These are phyloP conservation scores for Yamadazyma nakazawae DNA, from an alignment of 805 yeast genomes.

Conservation along the genomic window DNA sequence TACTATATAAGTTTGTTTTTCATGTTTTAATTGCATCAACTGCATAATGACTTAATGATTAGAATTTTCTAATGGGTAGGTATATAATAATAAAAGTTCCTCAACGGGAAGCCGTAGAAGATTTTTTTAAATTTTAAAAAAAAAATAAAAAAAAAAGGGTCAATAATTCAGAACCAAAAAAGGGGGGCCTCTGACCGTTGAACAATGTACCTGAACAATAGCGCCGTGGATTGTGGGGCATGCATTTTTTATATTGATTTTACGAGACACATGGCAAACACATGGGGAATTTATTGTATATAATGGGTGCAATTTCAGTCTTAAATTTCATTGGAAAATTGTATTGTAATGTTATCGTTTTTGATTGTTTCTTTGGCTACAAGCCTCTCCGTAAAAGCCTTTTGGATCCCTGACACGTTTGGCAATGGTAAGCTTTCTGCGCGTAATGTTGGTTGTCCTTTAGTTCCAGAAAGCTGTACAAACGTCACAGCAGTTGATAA, in stretches of 20 bases:
- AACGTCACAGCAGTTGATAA: constrained; percentile 44
- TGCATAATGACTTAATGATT: constrained; percentile 37
- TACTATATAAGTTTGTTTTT: constrained; percentile 16
- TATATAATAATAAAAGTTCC: constrained; percentile 16
- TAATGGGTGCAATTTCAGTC: too few species aligned
- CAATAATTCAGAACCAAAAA: not conserved
- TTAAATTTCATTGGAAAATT: too few species aligned
- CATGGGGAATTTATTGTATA: too few species aligned
- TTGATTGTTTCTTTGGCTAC: not conserved
- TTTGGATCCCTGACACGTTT: too few species aligned
- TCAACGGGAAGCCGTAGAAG: constrained; percentile 14
- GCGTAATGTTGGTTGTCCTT: not conserved
- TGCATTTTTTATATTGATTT: too few species aligned
- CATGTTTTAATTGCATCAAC: constrained; percentile 41
- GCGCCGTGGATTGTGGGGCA: too few species aligned
- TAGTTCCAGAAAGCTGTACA: constrained; percentile 54
- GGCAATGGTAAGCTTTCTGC: too few species aligned
- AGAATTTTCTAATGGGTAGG: constrained; percentile 7
- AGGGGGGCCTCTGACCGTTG: too few species aligned
- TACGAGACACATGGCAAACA: too few species aligned
- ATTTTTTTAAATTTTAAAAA: too few species aligned
- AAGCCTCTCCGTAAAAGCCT: not conserved
- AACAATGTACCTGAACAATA: too few species aligned
- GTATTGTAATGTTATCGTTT: not conserved
- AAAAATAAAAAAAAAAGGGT: too few species aligned